Conservation (phyloP, 441 rosid species). For the Corymbia calophylla region DNA sequence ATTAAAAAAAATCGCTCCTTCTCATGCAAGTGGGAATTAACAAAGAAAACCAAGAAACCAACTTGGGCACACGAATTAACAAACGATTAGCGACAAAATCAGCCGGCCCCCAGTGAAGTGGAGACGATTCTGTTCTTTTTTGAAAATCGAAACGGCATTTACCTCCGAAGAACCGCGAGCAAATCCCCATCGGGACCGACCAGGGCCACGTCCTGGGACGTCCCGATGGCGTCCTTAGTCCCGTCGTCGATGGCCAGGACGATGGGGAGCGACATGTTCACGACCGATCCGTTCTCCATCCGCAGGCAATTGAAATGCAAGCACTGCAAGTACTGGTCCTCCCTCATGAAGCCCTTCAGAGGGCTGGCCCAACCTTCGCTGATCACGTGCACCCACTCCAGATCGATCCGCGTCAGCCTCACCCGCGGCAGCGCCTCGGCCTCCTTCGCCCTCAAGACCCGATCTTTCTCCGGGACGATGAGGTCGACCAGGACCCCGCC, state of each 20-base stretch:
- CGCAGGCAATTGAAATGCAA: conserved; percentile 75
- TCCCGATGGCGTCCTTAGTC: conserved; percentile 63
- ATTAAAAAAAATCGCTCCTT: neutral
- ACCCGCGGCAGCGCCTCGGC: conserved; percentile 62
- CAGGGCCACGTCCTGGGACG: conserved; percentile 44
- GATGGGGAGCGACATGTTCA: conserved; percentile 94
- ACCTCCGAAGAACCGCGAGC: conserved; percentile 71
- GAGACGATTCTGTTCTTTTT: neutral
- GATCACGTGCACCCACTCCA: conserved; percentile 96
- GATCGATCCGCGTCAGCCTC: conserved; percentile 57
- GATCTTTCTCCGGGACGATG: conserved; percentile 49
- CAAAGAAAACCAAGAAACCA: neutral
- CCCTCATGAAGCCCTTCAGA: conserved; percentile 89
- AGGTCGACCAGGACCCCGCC: conserved; percentile 75
- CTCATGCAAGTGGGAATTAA: neutral
- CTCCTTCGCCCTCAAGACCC: conserved; percentile 39
- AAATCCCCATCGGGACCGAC: conserved; percentile 51
- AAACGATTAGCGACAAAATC: neutral
- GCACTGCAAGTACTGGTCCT: conserved; percentile 77
- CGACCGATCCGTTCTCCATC: conserved; percentile 44
- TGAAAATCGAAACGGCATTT: neutral
- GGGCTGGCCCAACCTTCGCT: conserved; percentile 99
- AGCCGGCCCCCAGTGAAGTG: neutral
- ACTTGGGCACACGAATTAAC: neutral
- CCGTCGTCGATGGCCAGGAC: conserved; percentile 83